A percentile compares a stretch with the other conserved stretches of the same genome.
Conservation (phyloP, 768 basidiomycete species). For the Hygrophoropsis aurantiaca region DNA sequence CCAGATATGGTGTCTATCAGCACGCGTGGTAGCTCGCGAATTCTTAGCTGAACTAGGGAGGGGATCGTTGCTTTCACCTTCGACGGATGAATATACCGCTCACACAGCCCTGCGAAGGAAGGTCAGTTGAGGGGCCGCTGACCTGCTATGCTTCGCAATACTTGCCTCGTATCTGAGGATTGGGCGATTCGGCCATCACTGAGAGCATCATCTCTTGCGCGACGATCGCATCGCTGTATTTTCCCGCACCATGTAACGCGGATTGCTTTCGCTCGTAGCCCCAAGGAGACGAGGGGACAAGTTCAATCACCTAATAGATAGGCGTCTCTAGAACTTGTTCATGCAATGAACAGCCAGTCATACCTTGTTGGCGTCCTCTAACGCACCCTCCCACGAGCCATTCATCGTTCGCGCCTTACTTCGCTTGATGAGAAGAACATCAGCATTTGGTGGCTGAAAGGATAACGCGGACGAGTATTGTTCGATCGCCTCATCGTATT, state of each 20-base stretch:
- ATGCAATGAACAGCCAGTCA: neutral
- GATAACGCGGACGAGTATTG: conserved; percentile 13
- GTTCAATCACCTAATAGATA: conserved; percentile 10
- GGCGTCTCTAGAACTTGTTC: neutral
- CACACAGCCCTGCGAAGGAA: conserved; percentile 6
- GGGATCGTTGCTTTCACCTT: conserved; percentile 3
- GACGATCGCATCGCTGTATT: conserved; percentile 13
- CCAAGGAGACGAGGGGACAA: conserved; percentile 13
- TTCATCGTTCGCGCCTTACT: conserved; percentile 9
- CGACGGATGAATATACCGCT: conserved; percentile 3
- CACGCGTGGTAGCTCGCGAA: conserved; percentile 5
- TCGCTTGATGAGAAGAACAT: conserved; percentile 7
- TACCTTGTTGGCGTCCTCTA: conserved; percentile 14
- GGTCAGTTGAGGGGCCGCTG: neutral
- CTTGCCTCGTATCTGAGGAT: conserved; percentile 7
- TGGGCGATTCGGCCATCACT: neutral
- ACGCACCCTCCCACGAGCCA: conserved; percentile 6
- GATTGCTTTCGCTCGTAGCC: conserved; percentile 14
- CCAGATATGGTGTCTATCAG: conserved; percentile 15
- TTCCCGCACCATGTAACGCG: conserved; percentile 1
- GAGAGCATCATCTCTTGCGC: conserved; percentile 8
- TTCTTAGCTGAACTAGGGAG: conserved; percentile 1
- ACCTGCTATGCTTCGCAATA: neutral
- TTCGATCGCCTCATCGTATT: conserved; percentile 1
- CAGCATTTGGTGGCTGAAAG: conserved; percentile 3